Conservation (phyloP, 441 rosid genomes). For the Theobroma grandiflorum region DNA sequence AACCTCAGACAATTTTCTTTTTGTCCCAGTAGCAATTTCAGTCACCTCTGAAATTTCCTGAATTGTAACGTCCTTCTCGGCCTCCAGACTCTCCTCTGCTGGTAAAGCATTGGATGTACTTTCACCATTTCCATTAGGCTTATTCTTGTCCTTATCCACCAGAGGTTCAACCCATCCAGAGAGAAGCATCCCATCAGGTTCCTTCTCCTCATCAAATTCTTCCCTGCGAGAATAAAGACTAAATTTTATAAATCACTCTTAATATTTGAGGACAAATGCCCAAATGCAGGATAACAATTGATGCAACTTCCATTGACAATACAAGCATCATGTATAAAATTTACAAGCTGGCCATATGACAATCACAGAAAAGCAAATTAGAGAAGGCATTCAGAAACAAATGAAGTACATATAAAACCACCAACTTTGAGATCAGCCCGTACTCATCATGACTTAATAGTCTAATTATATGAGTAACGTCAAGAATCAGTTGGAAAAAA, state of each 20-base stretch:
- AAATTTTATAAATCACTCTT: background rate
- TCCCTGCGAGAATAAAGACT: constrained; percentile 58
- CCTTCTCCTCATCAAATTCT: constrained; percentile 94
- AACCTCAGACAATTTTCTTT: constrained; percentile 60
- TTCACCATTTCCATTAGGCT: constrained; percentile 55
- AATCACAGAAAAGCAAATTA: background rate
- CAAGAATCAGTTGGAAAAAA: too few species aligned
- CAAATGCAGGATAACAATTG: background rate
- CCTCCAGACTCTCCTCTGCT: constrained; percentile 31
- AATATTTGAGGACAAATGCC: constrained; percentile 1
- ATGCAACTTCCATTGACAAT: constrained; percentile 11
- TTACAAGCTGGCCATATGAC: background rate
- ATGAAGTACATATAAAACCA: background rate
- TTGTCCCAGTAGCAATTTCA: constrained; percentile 48
- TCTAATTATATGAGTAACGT: too few species aligned
- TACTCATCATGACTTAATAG: background rate
- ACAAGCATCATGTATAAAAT: constrained; percentile 3
- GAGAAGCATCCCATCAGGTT: constrained; percentile 95
- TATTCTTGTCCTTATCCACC: constrained; percentile 54
- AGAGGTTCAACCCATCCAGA: constrained; percentile 84
- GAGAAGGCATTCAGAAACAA: background rate
- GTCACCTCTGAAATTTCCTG: constrained; percentile 47
- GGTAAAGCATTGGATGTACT: constrained; percentile 44
- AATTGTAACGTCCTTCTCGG: constrained; percentile 35
- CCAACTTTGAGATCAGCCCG: background rate